These are phyloP conservation scores for Aspergillus panamensis DNA, from an alignment of 495 filamentous ascomycete genomes.

Conservation along the genomic window DNA sequence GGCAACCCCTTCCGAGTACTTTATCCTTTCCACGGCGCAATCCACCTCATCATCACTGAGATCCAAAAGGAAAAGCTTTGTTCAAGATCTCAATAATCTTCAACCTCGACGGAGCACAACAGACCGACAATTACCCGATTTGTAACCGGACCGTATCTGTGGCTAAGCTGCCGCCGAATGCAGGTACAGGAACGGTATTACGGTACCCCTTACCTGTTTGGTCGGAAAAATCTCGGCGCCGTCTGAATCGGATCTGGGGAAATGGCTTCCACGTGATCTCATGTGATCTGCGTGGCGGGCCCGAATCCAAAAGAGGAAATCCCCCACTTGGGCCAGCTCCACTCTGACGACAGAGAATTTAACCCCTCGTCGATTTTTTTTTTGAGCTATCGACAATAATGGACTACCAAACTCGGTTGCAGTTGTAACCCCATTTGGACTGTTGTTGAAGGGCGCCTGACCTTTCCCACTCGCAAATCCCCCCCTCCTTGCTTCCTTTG, in stretches of 20 bases:
- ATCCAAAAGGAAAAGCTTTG: not conserved
- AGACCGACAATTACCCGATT: constrained; percentile 20
- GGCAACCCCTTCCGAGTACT: no score
- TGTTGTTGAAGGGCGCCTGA: not conserved
- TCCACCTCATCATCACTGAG: no score
- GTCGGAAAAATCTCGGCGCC: constrained; percentile 10
- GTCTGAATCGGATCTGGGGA: constrained; percentile 9
- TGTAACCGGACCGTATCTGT: constrained; percentile 13
- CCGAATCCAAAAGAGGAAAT: constrained; percentile 7
- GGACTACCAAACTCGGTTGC: not conserved
- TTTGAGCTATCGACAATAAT: not conserved
- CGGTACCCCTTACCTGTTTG: not conserved
- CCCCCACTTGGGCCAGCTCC: constrained; percentile 14
- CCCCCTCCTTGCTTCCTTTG: no score
- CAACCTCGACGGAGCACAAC: not conserved
- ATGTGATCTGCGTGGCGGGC: constrained; percentile 10
- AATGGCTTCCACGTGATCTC: constrained; percentile 19
- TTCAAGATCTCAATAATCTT: not conserved
- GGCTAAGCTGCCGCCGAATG: constrained; percentile 6
- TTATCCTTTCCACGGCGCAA: no score
- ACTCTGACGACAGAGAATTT: constrained; percentile 17
- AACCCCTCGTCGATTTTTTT: not conserved
- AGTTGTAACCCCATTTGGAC: not conserved
- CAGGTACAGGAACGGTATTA: constrained; percentile 21
- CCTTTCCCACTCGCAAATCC: not conserved